Evolutionary conservation across 352 stramenopile genomes (phyloP).

Genomic region (Phytophthora quininea): DNA sequence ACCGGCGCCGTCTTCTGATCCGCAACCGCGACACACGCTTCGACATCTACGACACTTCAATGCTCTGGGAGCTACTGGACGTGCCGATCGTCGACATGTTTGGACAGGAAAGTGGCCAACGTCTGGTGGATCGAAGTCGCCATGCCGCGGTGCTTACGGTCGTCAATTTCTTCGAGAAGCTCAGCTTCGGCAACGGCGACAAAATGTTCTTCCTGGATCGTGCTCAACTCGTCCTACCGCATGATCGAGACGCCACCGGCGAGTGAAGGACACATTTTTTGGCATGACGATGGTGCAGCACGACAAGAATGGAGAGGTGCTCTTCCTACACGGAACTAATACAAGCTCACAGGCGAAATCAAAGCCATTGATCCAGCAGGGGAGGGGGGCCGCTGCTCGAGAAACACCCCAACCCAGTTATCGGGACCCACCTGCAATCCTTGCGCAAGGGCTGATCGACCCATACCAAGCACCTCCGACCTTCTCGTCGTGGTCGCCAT

Average conservation of each 20-base stretch:
- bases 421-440: slow-evolving; percentile 63
- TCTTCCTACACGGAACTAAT: slow-evolving; percentile 46
- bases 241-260: slow-evolving; percentile 43
- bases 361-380: background rate
- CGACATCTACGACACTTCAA: slow-evolving; percentile 42
- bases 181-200: slow-evolving; percentile 44
- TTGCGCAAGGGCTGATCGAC: slow-evolving; percentile 49
- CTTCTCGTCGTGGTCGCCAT: slow-evolving; percentile 44
- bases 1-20: slow-evolving; percentile 53
- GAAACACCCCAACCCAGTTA: slow-evolving; percentile 31
- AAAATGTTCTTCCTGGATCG: slow-evolving; percentile 62
- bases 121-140: slow-evolving; percentile 40
- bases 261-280: slow-evolving; percentile 28
- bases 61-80: slow-evolving; percentile 48
- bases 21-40: slow-evolving; percentile 45
- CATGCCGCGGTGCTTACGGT: slow-evolving; percentile 18
- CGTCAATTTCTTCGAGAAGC: slow-evolving; percentile 34
- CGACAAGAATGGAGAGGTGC: slow-evolving; percentile 25
- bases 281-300: slow-evolving; percentile 46
- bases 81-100: slow-evolving; percentile 48
- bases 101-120: slow-evolving; percentile 55
- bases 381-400: background rate
- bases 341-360: slow-evolving; percentile 29
- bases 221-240: slow-evolving; percentile 36
- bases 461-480: slow-evolving; percentile 35